phyloP scores from a whole-genome alignment of 345 rosid species.

The Cardamine occulta region DNA sequence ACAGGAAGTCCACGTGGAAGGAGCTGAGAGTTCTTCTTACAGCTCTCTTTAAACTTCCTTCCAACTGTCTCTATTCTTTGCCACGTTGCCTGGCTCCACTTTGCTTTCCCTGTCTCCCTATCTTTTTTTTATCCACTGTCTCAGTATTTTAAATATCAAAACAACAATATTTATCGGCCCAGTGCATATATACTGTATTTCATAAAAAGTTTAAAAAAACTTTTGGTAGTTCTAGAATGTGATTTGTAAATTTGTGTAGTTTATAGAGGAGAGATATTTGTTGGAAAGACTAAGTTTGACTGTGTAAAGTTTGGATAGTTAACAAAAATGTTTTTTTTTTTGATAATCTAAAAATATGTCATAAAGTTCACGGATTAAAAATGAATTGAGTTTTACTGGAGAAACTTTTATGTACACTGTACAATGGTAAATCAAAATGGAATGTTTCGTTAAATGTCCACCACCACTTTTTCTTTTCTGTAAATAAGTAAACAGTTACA shows the following conservation, averaged over 20 bases:
- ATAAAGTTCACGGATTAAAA: not conserved
- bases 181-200: not conserved
- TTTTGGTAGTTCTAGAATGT: not conserved
- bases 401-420: no score
- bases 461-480: not conserved
- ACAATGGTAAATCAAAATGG: not conserved
- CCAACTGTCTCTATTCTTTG: constrained; percentile 57
- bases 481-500: not conserved
- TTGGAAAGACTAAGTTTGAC: not conserved
- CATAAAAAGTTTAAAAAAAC: not conserved
- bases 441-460: no score
- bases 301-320: no score
- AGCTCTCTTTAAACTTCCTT: constrained; percentile 27
- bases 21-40: constrained; percentile 53
- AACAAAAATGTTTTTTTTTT: no score
- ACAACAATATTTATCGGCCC: not conserved
- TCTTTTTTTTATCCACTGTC: not conserved
- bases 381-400: not conserved
- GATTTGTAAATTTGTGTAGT: not conserved
- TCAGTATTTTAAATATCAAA: not conserved
- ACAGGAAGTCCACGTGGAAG: constrained; percentile 53
- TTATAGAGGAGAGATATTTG: not conserved
- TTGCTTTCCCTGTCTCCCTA: constrained; percentile 1
- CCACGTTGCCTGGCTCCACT: constrained; percentile 45
- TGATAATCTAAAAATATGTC: no score